Evolutionary conservation across 352 stramenopile species (phyloP).

Genomic region (Phytopythium ostracodes): DNA sequence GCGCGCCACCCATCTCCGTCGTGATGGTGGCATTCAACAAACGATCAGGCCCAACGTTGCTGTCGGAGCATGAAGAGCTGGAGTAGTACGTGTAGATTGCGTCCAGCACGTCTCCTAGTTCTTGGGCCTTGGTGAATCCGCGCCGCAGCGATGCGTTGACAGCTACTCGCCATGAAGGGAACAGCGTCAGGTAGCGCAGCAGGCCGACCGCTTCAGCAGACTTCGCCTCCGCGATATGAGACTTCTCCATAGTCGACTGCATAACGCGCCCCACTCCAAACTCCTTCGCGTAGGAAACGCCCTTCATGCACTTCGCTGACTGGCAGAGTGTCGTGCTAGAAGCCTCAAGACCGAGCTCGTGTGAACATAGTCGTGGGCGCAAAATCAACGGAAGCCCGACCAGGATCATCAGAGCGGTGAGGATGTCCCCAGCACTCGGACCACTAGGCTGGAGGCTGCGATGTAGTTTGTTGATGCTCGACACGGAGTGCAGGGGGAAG

Average conservation of each 20-base stretch:
- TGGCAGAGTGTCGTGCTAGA: constrained; percentile 61
- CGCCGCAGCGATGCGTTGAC: constrained; percentile 61
- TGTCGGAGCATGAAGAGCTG: constrained; percentile 22
- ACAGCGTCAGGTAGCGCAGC: constrained; percentile 73
- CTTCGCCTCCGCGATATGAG: constrained; percentile 51
- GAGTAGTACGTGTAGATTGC: constrained; percentile 68
- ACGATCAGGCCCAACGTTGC: neutral
- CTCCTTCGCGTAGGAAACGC: constrained; percentile 27
- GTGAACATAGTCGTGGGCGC: constrained; percentile 63
- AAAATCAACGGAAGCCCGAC: constrained; percentile 60
- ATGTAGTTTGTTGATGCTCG: constrained; percentile 66
- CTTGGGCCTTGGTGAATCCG: constrained; percentile 46
- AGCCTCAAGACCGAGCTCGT: constrained; percentile 79
- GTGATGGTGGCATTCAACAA: neutral
- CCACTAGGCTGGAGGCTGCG: constrained; percentile 26
- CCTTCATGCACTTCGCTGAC: constrained; percentile 65
- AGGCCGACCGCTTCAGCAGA: constrained; percentile 58
- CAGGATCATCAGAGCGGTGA: constrained; percentile 60
- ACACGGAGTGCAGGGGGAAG: constrained; percentile 74
- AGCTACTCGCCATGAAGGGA: constrained; percentile 72
- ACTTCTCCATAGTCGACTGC: constrained; percentile 38
- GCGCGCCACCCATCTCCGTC: neutral
- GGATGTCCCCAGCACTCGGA: constrained; percentile 26
- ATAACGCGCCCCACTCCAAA: constrained; percentile 20
- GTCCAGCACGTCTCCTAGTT: constrained; percentile 51